Evolutionary conservation across 2,329 filamentous ascomycete species (phyloP), one percentile per base, ranked within the genome.

Genomic region (Fusarium neocosmosporiellum): DNA sequence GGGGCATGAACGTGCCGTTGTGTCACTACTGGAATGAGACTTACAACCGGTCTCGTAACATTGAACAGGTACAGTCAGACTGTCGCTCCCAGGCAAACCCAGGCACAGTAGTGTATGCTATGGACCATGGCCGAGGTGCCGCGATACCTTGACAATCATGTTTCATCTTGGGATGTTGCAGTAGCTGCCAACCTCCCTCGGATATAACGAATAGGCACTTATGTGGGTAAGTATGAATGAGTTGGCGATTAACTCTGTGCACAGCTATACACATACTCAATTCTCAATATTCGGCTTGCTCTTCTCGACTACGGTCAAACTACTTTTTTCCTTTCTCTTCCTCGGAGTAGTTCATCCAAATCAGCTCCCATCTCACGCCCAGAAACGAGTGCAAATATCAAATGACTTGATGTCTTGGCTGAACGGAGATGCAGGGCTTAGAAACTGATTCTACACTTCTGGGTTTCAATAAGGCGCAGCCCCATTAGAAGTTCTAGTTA

Each of bases 1-100:
- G 22, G 20, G 16, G 53, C 39, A 22, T 41, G 39, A 43, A 36
- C 14, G 18, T 58, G 20, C 13, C 31, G 20, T 18, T n/a, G 54
- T 5, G 54, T 29, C 7, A 29, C 24, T 34, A 14, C 33, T 29
- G 34, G 20, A 58, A 24, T 58, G 22, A 16, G 33, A 58, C 31
- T n/a, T 58, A 16, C 54, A 58, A 39, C 54, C 20, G 9, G 9
- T 33, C 33, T 29, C 34, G n/a, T 39, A 5, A 36, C 14, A 14
- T 57, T 37, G 14, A n/a, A n/a, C 20, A 5, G 34, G 34, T 5
- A 29, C 5, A 24, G 27, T 27, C 31, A 34, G 24, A 29, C 20
- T 39, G 46, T 31, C 22, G 22, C 46, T 50, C 46, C 54, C 22
- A 39, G 54, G 83, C 46, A 50, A 50, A 50, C 9, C 24, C 46